These are phyloP conservation scores for Schwanniomyces sp. DNA, from an alignment of 805 yeast species.

Conservation along the genomic window DNA sequence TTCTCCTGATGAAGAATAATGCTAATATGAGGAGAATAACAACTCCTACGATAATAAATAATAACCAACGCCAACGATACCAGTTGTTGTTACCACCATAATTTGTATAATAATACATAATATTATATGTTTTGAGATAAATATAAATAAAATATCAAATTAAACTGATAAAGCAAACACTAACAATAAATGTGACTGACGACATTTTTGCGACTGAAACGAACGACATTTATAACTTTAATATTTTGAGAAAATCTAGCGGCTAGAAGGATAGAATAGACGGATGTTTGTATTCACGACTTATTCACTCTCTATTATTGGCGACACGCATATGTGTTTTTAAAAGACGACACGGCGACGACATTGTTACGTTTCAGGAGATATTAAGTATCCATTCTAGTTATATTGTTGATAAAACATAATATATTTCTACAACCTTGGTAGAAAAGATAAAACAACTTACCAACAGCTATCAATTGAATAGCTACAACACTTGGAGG, in stretches of 20 bases:
- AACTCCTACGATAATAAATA: neutral
- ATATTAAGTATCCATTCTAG: neutral
- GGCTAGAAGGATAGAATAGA: neutral
- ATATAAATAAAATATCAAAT: neutral
- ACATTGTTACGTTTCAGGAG: neutral
- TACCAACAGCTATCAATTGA: neutral
- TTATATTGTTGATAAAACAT: neutral
- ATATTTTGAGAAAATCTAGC: neutral
- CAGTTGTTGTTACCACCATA: neutral
- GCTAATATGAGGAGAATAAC: neutral
- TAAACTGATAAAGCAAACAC: neutral
- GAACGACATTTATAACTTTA: neutral
- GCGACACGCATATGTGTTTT: neutral
- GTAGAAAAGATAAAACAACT: neutral
- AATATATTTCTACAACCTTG: neutral
- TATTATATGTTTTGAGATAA: neutral
- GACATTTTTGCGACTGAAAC: neutral
- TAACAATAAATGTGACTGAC: neutral
- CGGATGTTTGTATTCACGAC: neutral
- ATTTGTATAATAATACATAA: neutral
- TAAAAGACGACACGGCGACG: neutral
- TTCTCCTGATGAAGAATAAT: neutral
- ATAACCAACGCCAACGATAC: neutral
- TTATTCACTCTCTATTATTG: neutral
- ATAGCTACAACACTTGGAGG: neutral